phyloP scores from a whole-genome alignment of 176 grass and related monocot species.

The Avena eriantha region DNA sequence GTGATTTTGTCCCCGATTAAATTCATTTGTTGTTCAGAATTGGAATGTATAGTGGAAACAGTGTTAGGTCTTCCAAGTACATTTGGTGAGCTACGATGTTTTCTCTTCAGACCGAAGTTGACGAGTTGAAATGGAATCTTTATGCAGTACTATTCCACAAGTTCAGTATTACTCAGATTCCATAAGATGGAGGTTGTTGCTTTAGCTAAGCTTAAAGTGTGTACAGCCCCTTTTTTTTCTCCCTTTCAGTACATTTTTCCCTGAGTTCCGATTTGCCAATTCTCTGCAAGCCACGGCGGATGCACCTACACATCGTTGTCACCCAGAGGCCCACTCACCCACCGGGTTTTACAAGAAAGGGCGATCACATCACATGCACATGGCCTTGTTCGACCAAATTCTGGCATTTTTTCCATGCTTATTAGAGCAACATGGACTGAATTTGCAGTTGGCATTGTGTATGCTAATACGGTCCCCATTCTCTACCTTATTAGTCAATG shows the following conservation, averaged over 20 bases:
- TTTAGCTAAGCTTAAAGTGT: too few relatives aligned
- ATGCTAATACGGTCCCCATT: not conserved
- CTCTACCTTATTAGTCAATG: not conserved
- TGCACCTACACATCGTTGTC: not conserved
- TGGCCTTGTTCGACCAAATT: too few relatives aligned
- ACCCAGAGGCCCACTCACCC: not conserved
- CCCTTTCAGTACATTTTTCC: not conserved
- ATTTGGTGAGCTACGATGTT: not conserved
- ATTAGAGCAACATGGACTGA: not conserved
- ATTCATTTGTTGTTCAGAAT: not conserved
- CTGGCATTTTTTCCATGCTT: too few relatives aligned
- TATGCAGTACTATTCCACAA: not conserved
- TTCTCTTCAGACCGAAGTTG: not conserved
- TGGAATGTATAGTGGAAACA: not conserved
- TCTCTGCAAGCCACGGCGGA: not conserved
- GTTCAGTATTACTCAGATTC: not conserved
- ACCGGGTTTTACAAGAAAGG: not conserved
- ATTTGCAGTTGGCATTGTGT: not conserved
- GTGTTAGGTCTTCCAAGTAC: not conserved
- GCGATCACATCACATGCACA: not conserved
- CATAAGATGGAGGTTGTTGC: not conserved
- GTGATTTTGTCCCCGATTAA: not conserved
- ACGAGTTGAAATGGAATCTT: not conserved
- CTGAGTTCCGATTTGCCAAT: not conserved
- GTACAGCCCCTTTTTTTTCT: too few relatives aligned